A percentile compares a stretch with the other conserved stretches of the same genome.
These are phyloP conservation scores for Urtica urens DNA, from an alignment of 306 rosid genomes.

Conservation along the genomic window DNA sequence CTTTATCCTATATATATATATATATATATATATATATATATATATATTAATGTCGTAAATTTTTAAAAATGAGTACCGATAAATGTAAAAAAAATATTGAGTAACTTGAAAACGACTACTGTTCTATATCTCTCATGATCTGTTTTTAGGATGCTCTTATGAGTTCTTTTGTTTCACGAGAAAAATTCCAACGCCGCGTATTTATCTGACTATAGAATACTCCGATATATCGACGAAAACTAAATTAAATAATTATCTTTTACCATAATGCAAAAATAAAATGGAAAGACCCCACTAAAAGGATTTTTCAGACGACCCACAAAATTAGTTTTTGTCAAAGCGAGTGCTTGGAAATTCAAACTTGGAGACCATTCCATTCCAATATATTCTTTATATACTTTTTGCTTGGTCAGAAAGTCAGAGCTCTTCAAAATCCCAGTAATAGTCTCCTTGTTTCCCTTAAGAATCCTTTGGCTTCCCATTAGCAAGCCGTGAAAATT, in stretches of 20 bases:
- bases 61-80: too few species aligned
- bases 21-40: too few species aligned
- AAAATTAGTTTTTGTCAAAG: slow-evolving; percentile 3
- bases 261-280: not conserved
- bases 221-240: not conserved
- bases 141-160: not conserved
- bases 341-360: slow-evolving; percentile 14
- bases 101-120: too few species aligned
- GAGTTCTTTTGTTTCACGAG: not conserved
- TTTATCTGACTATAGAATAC: not conserved
- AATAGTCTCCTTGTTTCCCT: not conserved
- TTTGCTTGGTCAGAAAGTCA: slow-evolving; percentile 20
- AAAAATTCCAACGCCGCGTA: slow-evolving; percentile 1
- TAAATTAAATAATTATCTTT: not conserved
- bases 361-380: slow-evolving; percentile 2
- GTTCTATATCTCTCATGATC: not conserved
- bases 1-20: too few species aligned
- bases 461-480: not conserved
- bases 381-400: not conserved
- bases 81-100: too few species aligned
- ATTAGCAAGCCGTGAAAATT: not conserved
- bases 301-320: not conserved
- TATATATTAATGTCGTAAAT: too few species aligned
- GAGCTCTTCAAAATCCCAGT: slow-evolving; percentile 2
- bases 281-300: slow-evolving; percentile 2